A percentile compares a stretch with the other conserved stretches of the same genome.
Conservation (phyloP, 2,329 filamentous ascomycete species). For the Aspergillus clavatus region DNA sequence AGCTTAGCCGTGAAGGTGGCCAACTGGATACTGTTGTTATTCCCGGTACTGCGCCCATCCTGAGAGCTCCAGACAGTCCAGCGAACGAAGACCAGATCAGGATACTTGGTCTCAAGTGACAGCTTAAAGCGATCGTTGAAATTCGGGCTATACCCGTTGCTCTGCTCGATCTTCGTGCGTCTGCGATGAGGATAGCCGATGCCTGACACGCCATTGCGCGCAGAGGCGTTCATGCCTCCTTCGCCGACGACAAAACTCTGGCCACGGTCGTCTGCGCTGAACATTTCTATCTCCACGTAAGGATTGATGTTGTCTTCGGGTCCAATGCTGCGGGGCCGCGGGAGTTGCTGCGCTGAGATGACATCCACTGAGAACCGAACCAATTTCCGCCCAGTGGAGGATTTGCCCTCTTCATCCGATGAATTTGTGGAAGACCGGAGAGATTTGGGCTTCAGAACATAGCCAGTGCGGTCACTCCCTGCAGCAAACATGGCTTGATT, state of each 20-base stretch:
- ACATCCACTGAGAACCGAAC: conserved; percentile 82
- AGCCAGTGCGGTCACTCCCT: conserved; percentile 79
- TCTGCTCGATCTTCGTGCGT: conserved; percentile 72
- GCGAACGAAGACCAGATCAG: conserved; percentile 86
- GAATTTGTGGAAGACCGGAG: conserved; percentile 53
- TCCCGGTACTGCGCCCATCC: conserved; percentile 66
- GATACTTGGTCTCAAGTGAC: conserved; percentile 86
- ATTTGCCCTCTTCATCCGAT: conserved; percentile 27
- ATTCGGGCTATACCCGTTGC: conserved; percentile 89
- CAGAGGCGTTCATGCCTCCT: conserved; percentile 61
- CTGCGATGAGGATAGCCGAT: conserved; percentile 69
- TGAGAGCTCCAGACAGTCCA: conserved; percentile 86
- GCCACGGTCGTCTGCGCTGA: conserved; percentile 86
- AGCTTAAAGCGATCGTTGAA: conserved; percentile 79
- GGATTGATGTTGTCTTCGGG: conserved; percentile 76
- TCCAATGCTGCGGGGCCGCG: conserved; percentile 70
- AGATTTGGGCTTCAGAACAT: conserved; percentile 86
- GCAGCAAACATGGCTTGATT: conserved; percentile 98
- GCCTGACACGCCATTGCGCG: conserved; percentile 60
- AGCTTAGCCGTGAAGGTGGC: conserved; percentile 93
- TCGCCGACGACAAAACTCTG: conserved; percentile 65
- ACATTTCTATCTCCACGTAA: conserved; percentile 91
- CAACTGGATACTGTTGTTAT: conserved; percentile 58
- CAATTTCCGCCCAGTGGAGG: conserved; percentile 71
- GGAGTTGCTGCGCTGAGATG: conserved; percentile 91